Conservation (phyloP, 768 basidiomycete species). For the Sistotremastrum niveocremeum region DNA sequence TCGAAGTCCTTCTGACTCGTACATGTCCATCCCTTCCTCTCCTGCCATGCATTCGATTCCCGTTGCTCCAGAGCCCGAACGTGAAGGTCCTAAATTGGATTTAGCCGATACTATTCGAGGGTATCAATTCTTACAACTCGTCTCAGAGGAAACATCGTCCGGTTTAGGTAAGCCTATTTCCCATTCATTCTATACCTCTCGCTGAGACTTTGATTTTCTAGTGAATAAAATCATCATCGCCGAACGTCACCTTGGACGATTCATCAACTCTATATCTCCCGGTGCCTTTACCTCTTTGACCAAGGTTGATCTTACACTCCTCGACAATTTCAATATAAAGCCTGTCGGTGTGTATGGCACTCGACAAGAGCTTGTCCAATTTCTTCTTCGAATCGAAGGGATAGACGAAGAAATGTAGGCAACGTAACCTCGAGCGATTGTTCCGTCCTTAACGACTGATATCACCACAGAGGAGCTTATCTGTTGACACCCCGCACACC, state of each 20-base stretch:
- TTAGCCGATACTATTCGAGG: slow-evolving; percentile 18
- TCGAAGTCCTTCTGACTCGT: background rate
- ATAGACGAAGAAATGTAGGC: slow-evolving; percentile 30
- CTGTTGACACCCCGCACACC: no score
- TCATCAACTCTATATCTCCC: slow-evolving; percentile 35
- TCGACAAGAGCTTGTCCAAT: slow-evolving; percentile 33
- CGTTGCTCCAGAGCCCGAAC: background rate
- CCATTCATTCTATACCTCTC: background rate
- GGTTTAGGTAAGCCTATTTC: slow-evolving; percentile 30
- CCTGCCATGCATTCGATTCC: background rate
- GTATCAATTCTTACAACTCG: slow-evolving; percentile 41
- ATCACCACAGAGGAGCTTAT: background rate
- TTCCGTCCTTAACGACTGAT: background rate
- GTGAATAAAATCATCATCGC: slow-evolving; percentile 54
- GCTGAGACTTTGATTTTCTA: slow-evolving; percentile 8
- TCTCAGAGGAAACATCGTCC: slow-evolving; percentile 35
- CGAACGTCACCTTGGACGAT: slow-evolving; percentile 32
- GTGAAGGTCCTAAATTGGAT: background rate
- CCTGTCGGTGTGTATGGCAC: slow-evolving; percentile 48
- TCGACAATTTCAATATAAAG: slow-evolving; percentile 33
- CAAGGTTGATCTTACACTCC: slow-evolving; percentile 38
- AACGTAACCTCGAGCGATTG: background rate
- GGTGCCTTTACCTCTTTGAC: slow-evolving; percentile 41
- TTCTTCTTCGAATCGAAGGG: slow-evolving; percentile 23
- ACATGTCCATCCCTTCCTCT: background rate